Evolutionary conservation across 2,329 filamentous ascomycete genomes (phyloP), one percentile per base, ranked within the genome.

Genomic region (Neopestalotiopsis sp.): DNA sequence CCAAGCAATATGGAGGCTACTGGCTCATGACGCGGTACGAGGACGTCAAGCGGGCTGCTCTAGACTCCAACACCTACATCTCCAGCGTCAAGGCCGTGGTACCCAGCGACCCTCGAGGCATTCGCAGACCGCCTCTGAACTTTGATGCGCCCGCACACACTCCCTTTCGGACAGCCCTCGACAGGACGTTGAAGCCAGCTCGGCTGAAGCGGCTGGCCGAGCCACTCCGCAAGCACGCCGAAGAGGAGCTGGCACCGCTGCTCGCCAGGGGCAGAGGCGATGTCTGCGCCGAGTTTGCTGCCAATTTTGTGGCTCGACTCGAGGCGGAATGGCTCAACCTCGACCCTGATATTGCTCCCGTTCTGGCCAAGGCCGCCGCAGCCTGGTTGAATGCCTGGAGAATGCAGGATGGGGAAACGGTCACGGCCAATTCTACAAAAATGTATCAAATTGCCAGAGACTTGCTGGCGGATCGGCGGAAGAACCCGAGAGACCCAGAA

Each of bases 311-410:
- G 7, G 72, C 72, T 7, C 61, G 71, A 13, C 68, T 74, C n/a
- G 72, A 73, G 58, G 63, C 72, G 0, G 72, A 73, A 58, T 73
- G 72, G 72, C 20, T 74, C 28, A 74, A 73, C 10, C 69, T 74
- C 5, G 69, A 68, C 5, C 69, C 69, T 1, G 72, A 71, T 5
- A 65, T 69, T 12, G 72, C 72, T 9, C 72, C 72, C 3, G 66
- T 65, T 3, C 14, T 63, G 12, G 60, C 60, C 38, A 40, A 13
- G 20, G 34, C 60, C 10, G 60, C 60, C 0, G 69, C 72, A 7
- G 69, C 67, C 7, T 73, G 72, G 71, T 45, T 74, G 4, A 69
- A 72, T 14, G 72, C 72, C 1, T 73, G 72, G 72, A 70, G 72
- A 30, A 60, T 69, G 62, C 71, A 70, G 66, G 72, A 73, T 17